Percentiles rank a stretch among this genome's conserved stretches.
Evolutionary conservation across 2,329 filamentous ascomycete genomes (phyloP).

Genomic region (Fusarium sp.): DNA sequence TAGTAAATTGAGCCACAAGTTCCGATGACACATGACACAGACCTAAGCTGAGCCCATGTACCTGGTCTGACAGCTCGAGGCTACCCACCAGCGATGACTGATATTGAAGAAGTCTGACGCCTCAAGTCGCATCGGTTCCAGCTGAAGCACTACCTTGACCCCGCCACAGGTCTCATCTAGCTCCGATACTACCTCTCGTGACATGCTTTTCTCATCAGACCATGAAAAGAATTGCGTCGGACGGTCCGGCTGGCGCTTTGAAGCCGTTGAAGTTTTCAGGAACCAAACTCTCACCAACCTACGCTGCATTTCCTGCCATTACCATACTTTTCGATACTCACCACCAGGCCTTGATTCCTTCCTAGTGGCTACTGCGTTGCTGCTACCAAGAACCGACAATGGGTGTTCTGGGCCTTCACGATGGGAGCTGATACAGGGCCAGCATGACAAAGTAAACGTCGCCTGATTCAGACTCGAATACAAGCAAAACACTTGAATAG

Average conservation of each 20-base stretch:
- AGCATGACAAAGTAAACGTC: neutral
- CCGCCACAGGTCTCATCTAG: neutral
- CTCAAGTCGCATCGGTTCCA: neutral
- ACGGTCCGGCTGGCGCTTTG: neutral
- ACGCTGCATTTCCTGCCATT: neutral
- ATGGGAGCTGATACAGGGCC: neutral
- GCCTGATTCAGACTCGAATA: neutral
- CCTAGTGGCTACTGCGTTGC: neutral
- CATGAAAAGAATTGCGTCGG: neutral
- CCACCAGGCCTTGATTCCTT: neutral
- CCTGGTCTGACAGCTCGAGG: neutral
- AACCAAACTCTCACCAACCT: conserved; percentile 20
- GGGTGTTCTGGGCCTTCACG: neutral
- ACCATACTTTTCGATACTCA: neutral
- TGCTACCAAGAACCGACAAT: neutral
- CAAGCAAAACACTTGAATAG: too few relatives aligned
- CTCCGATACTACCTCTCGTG: neutral
- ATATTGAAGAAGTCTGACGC: conserved; percentile 16
- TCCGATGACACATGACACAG: neutral
- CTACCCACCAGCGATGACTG: neutral
- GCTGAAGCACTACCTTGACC: neutral
- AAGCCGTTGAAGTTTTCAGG: conserved; percentile 26
- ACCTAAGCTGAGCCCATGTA: neutral
- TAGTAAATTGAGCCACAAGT: neutral
- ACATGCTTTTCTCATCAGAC: neutral